Evolutionary conservation across 192 early-diverging fungal species (phyloP).

Genomic region (Gonapodya prolifera): DNA sequence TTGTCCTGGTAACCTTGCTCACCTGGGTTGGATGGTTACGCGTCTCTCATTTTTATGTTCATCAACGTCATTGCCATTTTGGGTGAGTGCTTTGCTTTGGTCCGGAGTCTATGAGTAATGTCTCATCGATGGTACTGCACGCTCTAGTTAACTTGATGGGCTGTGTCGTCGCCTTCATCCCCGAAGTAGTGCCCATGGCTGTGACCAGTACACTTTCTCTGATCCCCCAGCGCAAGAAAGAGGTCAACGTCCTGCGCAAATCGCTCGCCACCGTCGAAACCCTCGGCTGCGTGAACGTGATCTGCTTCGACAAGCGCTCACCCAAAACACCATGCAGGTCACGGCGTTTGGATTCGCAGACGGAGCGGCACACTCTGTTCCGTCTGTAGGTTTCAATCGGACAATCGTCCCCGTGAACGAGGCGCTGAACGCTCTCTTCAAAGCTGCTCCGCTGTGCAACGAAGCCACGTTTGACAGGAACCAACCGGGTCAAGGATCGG

Average conservation of each 20-base stretch:
- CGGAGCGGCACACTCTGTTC: conserved; percentile 4
- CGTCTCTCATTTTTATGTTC: conserved; percentile 35
- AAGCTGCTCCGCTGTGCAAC: conserved; percentile 49
- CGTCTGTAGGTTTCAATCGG: neutral
- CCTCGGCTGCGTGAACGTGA: conserved; percentile 61
- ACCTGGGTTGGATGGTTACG: conserved; percentile 47
- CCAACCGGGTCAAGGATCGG: conserved; percentile 25
- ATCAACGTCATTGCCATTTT: conserved; percentile 18
- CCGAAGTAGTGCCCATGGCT: conserved; percentile 59
- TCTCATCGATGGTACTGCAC: neutral
- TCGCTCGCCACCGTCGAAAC: conserved; percentile 81
- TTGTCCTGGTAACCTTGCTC: conserved; percentile 32
- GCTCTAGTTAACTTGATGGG: neutral
- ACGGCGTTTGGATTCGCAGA: conserved; percentile 26
- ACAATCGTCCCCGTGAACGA: neutral
- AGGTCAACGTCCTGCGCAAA: conserved; percentile 59
- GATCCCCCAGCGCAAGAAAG: conserved; percentile 62
- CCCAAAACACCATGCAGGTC: conserved; percentile 62
- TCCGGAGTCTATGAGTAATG: conserved; percentile 22
- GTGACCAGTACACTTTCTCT: conserved; percentile 64
- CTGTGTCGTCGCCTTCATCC: neutral
- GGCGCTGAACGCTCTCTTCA: conserved; percentile 12
- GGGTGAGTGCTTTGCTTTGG: conserved; percentile 51
- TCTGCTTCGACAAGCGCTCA: conserved; percentile 80
- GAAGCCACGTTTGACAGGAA: conserved; percentile 44